These are phyloP conservation scores for Fraxinus anomala DNA, from an alignment of 257 asterid genomes.

Conservation along the genomic window DNA sequence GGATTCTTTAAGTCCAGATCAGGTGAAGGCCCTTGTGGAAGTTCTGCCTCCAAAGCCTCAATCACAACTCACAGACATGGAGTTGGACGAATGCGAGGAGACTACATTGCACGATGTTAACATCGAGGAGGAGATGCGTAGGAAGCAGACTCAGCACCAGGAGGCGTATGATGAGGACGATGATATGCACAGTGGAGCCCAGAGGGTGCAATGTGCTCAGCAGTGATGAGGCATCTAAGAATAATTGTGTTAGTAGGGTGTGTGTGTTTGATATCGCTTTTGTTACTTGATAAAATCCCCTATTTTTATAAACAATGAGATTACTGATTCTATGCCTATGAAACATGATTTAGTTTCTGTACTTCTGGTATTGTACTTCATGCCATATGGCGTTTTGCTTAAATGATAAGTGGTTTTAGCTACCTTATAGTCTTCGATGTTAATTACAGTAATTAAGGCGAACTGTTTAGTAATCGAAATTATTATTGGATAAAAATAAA, in stretches of 20 bases:
- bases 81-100: conserved; percentile 77
- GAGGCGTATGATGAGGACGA: conserved; percentile 76
- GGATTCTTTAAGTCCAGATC: conserved; percentile 44
- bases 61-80: conserved; percentile 62
- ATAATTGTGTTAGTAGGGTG: neutral
- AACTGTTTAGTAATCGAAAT: neutral
- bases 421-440: neutral
- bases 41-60: conserved; percentile 52
- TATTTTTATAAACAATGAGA: neutral
- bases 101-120: conserved; percentile 67
- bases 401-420: neutral
- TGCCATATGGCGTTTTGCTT: neutral
- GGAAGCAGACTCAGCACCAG: conserved; percentile 57
- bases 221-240: conserved; percentile 40
- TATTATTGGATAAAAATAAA: neutral
- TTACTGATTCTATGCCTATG: neutral
- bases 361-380: neutral
- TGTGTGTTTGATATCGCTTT: neutral
- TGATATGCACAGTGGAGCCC: conserved; percentile 67
- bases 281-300: neutral
- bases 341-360: neutral
- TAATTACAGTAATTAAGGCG: too few species aligned
- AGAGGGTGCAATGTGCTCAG: conserved; percentile 81
- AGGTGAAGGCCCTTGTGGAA: conserved; percentile 43
- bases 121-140: conserved; percentile 72